Evolutionary conservation across 371 early-diverging fungal species (phyloP), one percentile per base, ranked within the genome.

Genomic region (Mortierella sp.): DNA sequence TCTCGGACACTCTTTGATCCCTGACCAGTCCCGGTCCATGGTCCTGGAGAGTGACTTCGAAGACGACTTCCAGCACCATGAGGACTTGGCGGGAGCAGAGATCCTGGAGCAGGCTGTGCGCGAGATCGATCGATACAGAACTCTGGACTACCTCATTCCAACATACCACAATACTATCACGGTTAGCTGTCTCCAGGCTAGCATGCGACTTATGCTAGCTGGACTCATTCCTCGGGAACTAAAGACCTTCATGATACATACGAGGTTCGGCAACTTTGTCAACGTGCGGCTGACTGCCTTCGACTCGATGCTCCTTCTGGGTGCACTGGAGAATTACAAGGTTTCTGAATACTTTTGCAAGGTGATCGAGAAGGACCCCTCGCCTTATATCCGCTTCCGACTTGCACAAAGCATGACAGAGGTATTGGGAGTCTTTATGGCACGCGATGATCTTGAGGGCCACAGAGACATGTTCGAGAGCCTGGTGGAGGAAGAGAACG

Each of bases 141-240:
- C 86, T 1, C 79, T 92, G 24, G 97, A 97, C 68, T 84, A 88
- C 72, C 80, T 95, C 26, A 87, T 93, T 23, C 94, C 95, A 3
- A 92, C 95, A 0, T 94, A 92, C 70, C 94, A 93, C 60, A 96
- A 96, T 62, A 81, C 89, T 1, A 84, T 97, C 15, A 96, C 97
- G 0, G 85, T 88, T 7, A 83, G 89, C 12, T 94, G 94, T 60
- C 70, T 97, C 11, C 86, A 90, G 73, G 91, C 89, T 46, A 56
- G 73, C 37, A 61, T 68, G 60, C 73, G 79, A 41, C 81, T 86
- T 73, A 90, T 89, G 86, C 54, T 92, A 11, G 85, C 85, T 11
- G 82, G 84, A 6, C 56, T 91, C 30, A 75, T 88, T 30, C 89
- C 91, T n/a, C 70, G 90, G 4, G 89, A 94, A 68, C 63, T 91